Conservation (phyloP, 2,329 filamentous ascomycete genomes). For the Lasiodiplodia theobromae region DNA sequence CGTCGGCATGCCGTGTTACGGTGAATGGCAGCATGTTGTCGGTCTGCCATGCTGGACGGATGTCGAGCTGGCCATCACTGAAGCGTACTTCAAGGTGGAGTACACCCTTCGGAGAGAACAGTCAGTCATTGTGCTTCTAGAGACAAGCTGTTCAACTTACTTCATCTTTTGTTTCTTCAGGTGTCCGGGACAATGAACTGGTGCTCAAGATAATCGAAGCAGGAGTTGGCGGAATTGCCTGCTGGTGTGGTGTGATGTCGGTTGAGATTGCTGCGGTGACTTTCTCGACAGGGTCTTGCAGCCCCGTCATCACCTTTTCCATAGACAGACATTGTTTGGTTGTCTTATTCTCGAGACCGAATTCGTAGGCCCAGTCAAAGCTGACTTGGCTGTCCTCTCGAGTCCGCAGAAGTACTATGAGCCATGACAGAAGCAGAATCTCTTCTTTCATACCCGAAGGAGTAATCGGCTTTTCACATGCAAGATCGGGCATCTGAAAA, state of each 20-base stretch:
- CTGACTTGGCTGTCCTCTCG: neutral
- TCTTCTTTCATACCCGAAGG: constrained; percentile 17
- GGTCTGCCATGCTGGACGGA: constrained; percentile 52
- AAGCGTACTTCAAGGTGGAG: constrained; percentile 31
- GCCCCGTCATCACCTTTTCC: neutral
- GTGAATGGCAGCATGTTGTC: constrained; percentile 54
- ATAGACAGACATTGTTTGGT: neutral
- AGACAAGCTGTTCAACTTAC: neutral
- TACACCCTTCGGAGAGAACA: neutral
- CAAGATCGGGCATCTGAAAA: neutral
- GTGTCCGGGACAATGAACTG: neutral
- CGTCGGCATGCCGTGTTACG: constrained; percentile 52
- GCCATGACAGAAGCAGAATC: constrained; percentile 21
- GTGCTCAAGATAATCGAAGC: constrained; percentile 1
- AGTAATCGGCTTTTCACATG: neutral
- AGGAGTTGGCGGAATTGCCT: neutral
- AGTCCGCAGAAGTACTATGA: constrained; percentile 18
- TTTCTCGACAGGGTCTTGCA: neutral
- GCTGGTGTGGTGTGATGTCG: neutral
- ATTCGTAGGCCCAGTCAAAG: constrained; percentile 16
- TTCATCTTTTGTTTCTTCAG: constrained; percentile 1
- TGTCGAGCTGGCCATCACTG: constrained; percentile 39
- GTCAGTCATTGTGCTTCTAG: neutral
- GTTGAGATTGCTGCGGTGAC: constrained; percentile 1
- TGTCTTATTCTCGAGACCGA: neutral